phyloP scores from a whole-genome alignment of 441 rosid species.

The Rhodomyrtus psidioides region DNA sequence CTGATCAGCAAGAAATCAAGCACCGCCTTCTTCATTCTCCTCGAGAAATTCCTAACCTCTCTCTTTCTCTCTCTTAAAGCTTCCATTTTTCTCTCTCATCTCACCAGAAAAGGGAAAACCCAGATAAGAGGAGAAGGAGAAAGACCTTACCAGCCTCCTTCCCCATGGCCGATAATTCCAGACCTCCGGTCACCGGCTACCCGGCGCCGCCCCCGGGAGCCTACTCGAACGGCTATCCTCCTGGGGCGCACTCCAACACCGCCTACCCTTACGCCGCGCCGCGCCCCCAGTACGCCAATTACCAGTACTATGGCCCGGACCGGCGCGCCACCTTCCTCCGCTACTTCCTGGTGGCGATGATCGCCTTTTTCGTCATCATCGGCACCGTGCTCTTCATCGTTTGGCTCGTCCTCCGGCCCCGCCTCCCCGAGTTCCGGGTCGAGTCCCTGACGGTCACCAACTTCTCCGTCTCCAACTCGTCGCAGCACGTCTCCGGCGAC shows the following conservation, averaged over 20 bases:
- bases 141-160: background rate
- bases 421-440: conserved; percentile 40
- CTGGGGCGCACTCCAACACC: conserved; percentile 10
- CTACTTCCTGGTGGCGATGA: conserved; percentile 36
- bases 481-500: conserved; percentile 26
- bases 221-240: conserved; percentile 22
- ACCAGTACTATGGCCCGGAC: conserved; percentile 19
- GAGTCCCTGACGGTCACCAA: conserved; percentile 46
- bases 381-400: conserved; percentile 44
- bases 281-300: conserved; percentile 14
- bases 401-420: conserved; percentile 73
- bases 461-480: conserved; percentile 35
- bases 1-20: background rate
- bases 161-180: conserved; percentile 10
- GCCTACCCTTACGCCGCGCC: conserved; percentile 25
- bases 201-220: conserved; percentile 18
- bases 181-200: conserved; percentile 34
- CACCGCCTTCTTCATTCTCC: background rate
- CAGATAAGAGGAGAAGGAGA: background rate
- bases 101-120: background rate
- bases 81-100: background rate
- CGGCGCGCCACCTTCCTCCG: conserved; percentile 26
- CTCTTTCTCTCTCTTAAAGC: background rate
- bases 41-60: background rate
- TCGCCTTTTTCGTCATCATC: conserved; percentile 23